phyloP scores from a whole-genome alignment of 1,284 basidiomycete genomes.

The Cerioporus squamosus region DNA sequence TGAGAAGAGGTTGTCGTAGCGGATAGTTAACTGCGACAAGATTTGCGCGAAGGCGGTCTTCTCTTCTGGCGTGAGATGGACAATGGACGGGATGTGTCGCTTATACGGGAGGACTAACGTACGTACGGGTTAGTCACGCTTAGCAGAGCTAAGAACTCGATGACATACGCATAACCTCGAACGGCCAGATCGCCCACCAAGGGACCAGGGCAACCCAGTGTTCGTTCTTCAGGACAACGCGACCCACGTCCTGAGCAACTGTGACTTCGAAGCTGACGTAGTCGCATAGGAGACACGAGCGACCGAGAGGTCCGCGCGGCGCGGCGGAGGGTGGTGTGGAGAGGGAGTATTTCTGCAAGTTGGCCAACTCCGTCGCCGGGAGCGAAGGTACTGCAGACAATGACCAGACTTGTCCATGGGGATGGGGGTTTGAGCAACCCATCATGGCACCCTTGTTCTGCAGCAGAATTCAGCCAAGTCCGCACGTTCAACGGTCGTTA shows the following conservation, averaged over 20 bases:
- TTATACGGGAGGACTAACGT: slow-evolving; percentile 74
- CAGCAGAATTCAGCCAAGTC: too few relatives aligned
- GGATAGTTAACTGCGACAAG: slow-evolving; percentile 67
- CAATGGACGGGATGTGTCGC: slow-evolving; percentile 76
- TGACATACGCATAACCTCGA: slow-evolving; percentile 76
- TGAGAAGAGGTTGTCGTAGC: slow-evolving; percentile 86
- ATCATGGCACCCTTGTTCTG: slow-evolving; percentile 96
- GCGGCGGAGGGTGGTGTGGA: slow-evolving; percentile 45
- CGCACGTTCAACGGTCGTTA: slow-evolving; percentile 28
- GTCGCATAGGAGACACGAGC: slow-evolving; percentile 82
- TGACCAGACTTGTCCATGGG: slow-evolving; percentile 94
- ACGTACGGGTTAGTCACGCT: background rate
- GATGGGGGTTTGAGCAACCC: slow-evolving; percentile 97
- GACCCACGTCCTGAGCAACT: slow-evolving; percentile 47
- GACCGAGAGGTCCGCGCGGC: slow-evolving; percentile 60
- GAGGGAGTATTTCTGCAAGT: slow-evolving; percentile 60
- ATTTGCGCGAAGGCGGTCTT: slow-evolving; percentile 67
- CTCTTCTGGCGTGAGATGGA: slow-evolving; percentile 66
- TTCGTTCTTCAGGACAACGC: slow-evolving; percentile 78
- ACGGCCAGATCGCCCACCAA: slow-evolving; percentile 98
- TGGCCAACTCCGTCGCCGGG: slow-evolving; percentile 67
- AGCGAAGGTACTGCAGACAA: slow-evolving; percentile 76
- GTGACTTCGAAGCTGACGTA: slow-evolving; percentile 79
- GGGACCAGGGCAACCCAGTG: slow-evolving; percentile 91
- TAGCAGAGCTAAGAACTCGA: background rate